Evolutionary conservation across 805 yeast genomes (phyloP).

Genomic region (Starmerella bombicola): DNA sequence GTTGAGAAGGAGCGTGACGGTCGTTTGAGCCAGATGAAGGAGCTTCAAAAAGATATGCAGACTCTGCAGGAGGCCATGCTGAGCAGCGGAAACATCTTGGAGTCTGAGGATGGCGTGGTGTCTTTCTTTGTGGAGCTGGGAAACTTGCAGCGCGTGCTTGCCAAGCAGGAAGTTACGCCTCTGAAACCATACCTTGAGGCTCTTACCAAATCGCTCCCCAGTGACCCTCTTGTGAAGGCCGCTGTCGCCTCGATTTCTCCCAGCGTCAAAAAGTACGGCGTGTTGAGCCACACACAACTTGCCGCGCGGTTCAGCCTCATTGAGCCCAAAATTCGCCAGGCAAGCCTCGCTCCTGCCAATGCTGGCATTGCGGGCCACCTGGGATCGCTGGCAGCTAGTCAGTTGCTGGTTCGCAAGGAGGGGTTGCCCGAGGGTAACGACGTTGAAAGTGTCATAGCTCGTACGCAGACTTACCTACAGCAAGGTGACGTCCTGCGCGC

Average conservation of each 20-base stretch:
- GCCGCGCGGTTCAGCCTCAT: constrained; percentile 67
- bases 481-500: constrained; percentile 75
- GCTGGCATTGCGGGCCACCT: constrained; percentile 92
- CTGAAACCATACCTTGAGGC: constrained; percentile 28
- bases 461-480: constrained; percentile 62
- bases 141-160: constrained; percentile 34
- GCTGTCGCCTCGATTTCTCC: constrained; percentile 40
- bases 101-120: constrained; percentile 32
- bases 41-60: constrained; percentile 47
- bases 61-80: constrained; percentile 35
- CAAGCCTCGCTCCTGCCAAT: constrained; percentile 82
- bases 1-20: constrained; percentile 69
- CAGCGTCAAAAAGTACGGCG: constrained; percentile 38
- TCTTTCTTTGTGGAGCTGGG: constrained; percentile 36
- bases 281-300: constrained; percentile 66
- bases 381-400: constrained; percentile 65
- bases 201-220: constrained; percentile 31
- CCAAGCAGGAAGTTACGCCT: constrained; percentile 29
- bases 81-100: constrained; percentile 31
- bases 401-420: constrained; percentile 58
- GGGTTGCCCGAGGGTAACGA: constrained; percentile 76
- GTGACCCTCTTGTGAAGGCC: constrained; percentile 39
- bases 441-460: constrained; percentile 75
- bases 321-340: constrained; percentile 75
- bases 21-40: constrained; percentile 55